Percentiles rank a stretch among this genome's conserved stretches.
Evolutionary conservation across 371 early-diverging fungal species (phyloP).

Genomic region (Funneliformis caledonium): DNA sequence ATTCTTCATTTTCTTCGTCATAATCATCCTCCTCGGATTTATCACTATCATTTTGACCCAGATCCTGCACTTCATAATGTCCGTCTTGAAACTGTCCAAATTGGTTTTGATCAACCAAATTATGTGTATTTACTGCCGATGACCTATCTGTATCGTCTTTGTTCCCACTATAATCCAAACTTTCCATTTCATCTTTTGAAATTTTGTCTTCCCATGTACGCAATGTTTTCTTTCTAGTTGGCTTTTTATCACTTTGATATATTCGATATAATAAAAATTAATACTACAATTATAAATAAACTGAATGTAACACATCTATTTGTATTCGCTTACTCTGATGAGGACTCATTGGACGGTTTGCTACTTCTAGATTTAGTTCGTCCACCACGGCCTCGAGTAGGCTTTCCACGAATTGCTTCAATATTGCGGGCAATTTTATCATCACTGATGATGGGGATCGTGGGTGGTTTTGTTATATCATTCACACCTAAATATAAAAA

Average conservation of each 20-base stretch:
- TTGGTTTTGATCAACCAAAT: constrained; percentile 61
- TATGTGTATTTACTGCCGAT: constrained; percentile 42
- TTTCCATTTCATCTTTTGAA: constrained; percentile 67
- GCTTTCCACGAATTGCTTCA: constrained; percentile 52
- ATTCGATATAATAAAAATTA: neutral
- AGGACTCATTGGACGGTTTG: neutral
- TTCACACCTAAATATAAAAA: constrained; percentile 37
- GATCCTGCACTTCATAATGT: constrained; percentile 82
- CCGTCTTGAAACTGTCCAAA: constrained; percentile 73
- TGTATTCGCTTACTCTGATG: constrained; percentile 10
- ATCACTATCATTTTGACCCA: constrained; percentile 63
- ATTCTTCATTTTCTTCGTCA: constrained; percentile 45
- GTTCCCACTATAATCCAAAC: constrained; percentile 68
- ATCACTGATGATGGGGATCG: constrained; percentile 52
- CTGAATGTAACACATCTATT: neutral
- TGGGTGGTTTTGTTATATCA: constrained; percentile 40
- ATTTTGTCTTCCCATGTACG: constrained; percentile 69
- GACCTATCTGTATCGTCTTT: constrained; percentile 42
- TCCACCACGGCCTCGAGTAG: constrained; percentile 49
- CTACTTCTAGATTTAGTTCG: constrained; percentile 42
- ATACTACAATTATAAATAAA: neutral
- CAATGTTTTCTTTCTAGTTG: constrained; percentile 63
- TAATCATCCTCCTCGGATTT: constrained; percentile 54
- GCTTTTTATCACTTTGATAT: constrained; percentile 51
- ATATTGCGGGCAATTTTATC: constrained; percentile 70